These are phyloP conservation scores for Epichloe bromicola DNA, from an alignment of 2,329 filamentous ascomycete species.

Conservation along the genomic window DNA sequence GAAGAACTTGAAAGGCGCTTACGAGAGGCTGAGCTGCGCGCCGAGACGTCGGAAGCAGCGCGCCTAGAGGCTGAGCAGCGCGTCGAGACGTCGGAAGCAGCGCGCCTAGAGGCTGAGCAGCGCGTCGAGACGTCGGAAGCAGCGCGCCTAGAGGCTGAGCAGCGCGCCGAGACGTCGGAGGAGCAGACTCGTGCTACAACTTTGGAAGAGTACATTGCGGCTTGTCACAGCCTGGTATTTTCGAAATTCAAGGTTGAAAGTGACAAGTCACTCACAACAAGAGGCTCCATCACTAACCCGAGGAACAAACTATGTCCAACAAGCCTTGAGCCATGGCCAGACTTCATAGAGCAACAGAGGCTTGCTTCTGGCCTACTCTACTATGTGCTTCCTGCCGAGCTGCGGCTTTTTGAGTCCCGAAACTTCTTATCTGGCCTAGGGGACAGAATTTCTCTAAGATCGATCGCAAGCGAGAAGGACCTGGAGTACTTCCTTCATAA, in stretches of 20 bases:
- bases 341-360: conserved; percentile 5
- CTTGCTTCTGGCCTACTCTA: not conserved
- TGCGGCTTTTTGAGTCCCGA: not conserved
- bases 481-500: conserved; percentile 3
- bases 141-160: too few species aligned
- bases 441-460: not conserved
- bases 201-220: conserved; percentile 18
- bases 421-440: not conserved
- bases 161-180: conserved; percentile 5
- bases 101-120: too few species aligned
- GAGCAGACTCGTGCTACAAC: conserved; percentile 13
- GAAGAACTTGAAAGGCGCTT: too few species aligned
- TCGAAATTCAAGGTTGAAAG: conserved; percentile 14
- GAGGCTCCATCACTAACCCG: conserved; percentile 17
- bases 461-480: conserved; percentile 1
- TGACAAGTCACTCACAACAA: conserved; percentile 14
- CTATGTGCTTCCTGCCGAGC: not conserved
- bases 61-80: too few species aligned
- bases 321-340: conserved; percentile 15
- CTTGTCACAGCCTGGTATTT: conserved; percentile 17
- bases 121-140: too few species aligned
- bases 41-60: too few species aligned
- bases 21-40: too few species aligned
- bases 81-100: too few species aligned
- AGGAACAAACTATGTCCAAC: conserved; percentile 17